A percentile compares a stretch with the other conserved stretches of the same genome.
Conservation (phyloP, 208 protist genomes). For the Lotmaria passim region DNA sequence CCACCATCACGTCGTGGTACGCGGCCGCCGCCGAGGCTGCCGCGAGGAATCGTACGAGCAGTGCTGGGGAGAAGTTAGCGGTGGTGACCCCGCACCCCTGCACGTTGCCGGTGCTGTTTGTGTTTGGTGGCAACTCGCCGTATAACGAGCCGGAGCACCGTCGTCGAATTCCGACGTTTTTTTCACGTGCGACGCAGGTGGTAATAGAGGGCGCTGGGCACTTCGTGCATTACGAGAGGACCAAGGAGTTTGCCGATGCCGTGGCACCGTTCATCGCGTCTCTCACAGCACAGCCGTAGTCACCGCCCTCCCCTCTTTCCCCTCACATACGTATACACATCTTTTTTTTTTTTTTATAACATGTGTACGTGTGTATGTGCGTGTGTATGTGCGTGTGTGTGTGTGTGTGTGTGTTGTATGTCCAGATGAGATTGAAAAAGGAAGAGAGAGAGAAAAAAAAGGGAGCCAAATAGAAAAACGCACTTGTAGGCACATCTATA, state of each 20-base stretch:
- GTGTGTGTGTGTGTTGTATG: neutral
- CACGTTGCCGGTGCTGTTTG: slow-evolving; percentile 80
- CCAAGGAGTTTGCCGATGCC: slow-evolving; percentile 63
- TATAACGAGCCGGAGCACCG: slow-evolving; percentile 65
- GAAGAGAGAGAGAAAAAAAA: neutral
- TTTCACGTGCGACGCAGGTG: slow-evolving; percentile 64
- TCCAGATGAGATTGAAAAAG: too few relatives aligned
- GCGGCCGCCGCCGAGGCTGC: slow-evolving; percentile 1
- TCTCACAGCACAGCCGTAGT: slow-evolving; percentile 7
- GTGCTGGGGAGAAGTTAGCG: neutral
- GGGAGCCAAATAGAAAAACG: slow-evolving; percentile 47
- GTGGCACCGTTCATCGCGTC: slow-evolving; percentile 71
- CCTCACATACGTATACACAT: neutral
- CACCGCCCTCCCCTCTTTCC: neutral
- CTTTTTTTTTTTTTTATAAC: neutral
- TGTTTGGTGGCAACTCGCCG: slow-evolving; percentile 81
- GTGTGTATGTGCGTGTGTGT: slow-evolving; percentile 8
- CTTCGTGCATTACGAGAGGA: slow-evolving; percentile 90
- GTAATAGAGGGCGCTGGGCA: slow-evolving; percentile 73
- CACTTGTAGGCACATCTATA: too few relatives aligned
- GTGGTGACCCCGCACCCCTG: slow-evolving; percentile 43
- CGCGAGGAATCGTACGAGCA: neutral
- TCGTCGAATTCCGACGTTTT: slow-evolving; percentile 52
- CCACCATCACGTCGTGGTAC: slow-evolving; percentile 65
- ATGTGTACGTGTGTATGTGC: neutral